Percentiles rank a stretch among this genome's conserved stretches.
These are phyloP conservation scores for Pseudocercospora pini-densiflorae DNA, from an alignment of 2,329 filamentous ascomycete genomes.

Conservation along the genomic window DNA sequence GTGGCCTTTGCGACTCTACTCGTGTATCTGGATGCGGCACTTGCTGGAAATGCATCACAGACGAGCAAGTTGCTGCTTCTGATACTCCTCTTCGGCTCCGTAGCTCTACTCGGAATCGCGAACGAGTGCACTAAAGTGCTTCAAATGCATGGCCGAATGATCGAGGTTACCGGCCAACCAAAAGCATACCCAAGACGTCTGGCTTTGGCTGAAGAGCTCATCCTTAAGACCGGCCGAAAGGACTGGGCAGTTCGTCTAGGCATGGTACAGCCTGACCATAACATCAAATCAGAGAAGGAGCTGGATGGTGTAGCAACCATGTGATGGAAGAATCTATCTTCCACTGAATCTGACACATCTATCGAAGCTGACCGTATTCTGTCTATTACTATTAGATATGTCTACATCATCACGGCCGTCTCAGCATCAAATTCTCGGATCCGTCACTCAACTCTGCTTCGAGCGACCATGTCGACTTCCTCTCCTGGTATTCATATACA, in stretches of 20 bases:
- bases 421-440: background rate
- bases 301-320: constrained; percentile 20
- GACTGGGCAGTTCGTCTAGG: constrained; percentile 48
- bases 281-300: constrained; percentile 10
- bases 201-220: constrained; percentile 46
- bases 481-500: constrained; percentile 39
- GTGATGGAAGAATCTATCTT: constrained; percentile 9
- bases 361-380: background rate
- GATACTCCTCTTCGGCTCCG: constrained; percentile 57
- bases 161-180: constrained; percentile 34
- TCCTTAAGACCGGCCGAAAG: constrained; percentile 40
- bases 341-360: background rate
- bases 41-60: constrained; percentile 61
- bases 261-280: constrained; percentile 36
- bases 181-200: constrained; percentile 42
- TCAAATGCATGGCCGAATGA: constrained; percentile 44
- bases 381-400: constrained; percentile 18
- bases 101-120: constrained; percentile 39
- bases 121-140: constrained; percentile 13
- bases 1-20: constrained; percentile 60
- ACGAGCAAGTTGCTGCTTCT: constrained; percentile 59
- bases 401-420: constrained; percentile 12
- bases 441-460: background rate
- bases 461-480: constrained; percentile 19
- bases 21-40: constrained; percentile 59